Evolutionary conservation across 345 rosid genomes (phyloP).

Genomic region (Rubroshorea leprosula): DNA sequence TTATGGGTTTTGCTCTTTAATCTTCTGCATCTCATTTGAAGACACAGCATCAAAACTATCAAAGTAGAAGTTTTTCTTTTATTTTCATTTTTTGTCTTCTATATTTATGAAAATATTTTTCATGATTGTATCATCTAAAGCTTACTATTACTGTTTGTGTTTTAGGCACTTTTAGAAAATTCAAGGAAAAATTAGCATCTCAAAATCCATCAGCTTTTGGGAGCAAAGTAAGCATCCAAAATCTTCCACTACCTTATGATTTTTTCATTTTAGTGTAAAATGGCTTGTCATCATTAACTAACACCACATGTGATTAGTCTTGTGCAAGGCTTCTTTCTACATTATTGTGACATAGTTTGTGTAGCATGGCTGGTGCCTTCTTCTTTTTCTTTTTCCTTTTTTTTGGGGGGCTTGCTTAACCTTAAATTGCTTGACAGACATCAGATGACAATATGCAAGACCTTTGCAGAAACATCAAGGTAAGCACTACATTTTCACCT

Average conservation of each 20-base stretch:
- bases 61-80: no score
- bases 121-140: neutral
- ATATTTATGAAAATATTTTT: neutral
- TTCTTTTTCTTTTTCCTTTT: neutral
- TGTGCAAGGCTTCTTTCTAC: neutral
- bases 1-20: neutral
- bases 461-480: slow-evolving; percentile 64
- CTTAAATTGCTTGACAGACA: slow-evolving; percentile 33
- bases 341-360: neutral
- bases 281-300: neutral
- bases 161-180: slow-evolving; percentile 78
- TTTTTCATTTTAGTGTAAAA: neutral
- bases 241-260: neutral
- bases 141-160: neutral
- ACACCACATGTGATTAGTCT: neutral
- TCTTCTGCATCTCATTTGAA: neutral
- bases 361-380: neutral
- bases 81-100: neutral
- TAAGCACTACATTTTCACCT: slow-evolving; percentile 19
- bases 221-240: slow-evolving; percentile 43
- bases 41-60: neutral
- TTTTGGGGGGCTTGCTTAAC: slow-evolving; percentile 2
- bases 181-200: slow-evolving; percentile 58
- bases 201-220: slow-evolving; percentile 62
- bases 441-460: slow-evolving; percentile 69